Evolutionary conservation across 331 rosid genomes (phyloP), one percentile per base, ranked within the genome.

Genomic region (Quercus lobata): DNA sequence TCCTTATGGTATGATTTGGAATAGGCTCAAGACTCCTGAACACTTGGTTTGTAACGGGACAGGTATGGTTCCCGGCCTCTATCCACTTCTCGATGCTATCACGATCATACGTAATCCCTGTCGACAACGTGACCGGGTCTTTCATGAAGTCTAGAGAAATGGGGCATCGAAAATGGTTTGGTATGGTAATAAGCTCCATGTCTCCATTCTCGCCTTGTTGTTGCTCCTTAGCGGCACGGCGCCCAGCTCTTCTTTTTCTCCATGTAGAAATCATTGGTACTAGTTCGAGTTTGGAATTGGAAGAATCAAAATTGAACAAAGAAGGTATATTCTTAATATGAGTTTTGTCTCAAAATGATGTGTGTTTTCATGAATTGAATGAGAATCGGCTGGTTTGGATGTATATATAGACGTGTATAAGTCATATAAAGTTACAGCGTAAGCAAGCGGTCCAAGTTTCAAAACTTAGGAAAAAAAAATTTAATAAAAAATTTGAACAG

Each of bases 71-170:
- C 30, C 88, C 90, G 27, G 79, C 79, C 49, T 88, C 90, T 6
- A 88, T 74, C 92, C 92, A 88, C 6, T 78, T 86, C 69, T 88
- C 92, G 52, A 88, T 88, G 79, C 86, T 86, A 7, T 52, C 71
- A 0, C 92, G 85, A 63, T 88, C 92, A 54, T 88, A 88, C 3
- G 92, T 88, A 25, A 84, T 88, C 18, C 92, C 92, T 2, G 90
- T 86, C 5, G 82, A 74, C 37, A 88, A 63, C 35, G 85, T 88
- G 18, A 88, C 90, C 7, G 92, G 92, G 76, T 88, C 92, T 72
- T 86, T 88, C 92, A 88, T 88, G 80, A 88, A 69, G 34, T 88
- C 92, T 0, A 88, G 78, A 46, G 90, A 84, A n/a, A 88, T 88
- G 46, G 92, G 92, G 79, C 92, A 88, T 49, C 75, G 76, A 29